Evolutionary conservation across 2,329 filamentous ascomycete species (phyloP).

Genomic region (Graphilbum sp.): DNA sequence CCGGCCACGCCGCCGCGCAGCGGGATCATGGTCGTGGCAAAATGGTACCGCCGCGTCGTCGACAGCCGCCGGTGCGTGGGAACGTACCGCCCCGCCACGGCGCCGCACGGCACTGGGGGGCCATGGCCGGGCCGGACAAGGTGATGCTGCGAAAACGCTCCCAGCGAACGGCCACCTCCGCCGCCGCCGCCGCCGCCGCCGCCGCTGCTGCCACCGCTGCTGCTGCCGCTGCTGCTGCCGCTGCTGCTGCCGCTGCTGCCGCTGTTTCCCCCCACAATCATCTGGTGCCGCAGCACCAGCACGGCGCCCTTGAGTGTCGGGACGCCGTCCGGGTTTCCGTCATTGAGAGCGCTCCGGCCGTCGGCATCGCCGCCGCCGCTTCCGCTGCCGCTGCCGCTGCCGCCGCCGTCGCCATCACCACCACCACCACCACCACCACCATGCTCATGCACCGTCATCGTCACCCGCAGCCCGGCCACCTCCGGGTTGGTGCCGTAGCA

Average conservation of each 20-base stretch:
- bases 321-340: neutral
- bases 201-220: neutral
- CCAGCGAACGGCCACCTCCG: too few relatives aligned
- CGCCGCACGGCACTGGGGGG: too few relatives aligned
- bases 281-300: conserved; percentile 7
- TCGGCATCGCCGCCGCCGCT: neutral
- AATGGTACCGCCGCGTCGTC: conserved; percentile 3
- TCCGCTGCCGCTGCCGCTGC: neutral
- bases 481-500: conserved; percentile 9
- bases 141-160: too few relatives aligned
- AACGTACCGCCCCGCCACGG: too few relatives aligned
- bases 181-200: neutral
- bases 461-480: conserved; percentile 8
- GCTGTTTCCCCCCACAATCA: conserved; percentile 3
- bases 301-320: neutral
- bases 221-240: neutral
- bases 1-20: conserved; percentile 5
- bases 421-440: neutral
- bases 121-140: too few relatives aligned
- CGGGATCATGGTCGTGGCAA: conserved; percentile 9
- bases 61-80: neutral
- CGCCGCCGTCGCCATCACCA: neutral
- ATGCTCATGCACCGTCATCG: conserved; percentile 7
- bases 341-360: neutral
- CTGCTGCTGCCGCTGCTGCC: neutral